These are phyloP conservation scores for Rhodocollybia butyracea DNA, from an alignment of 768 basidiomycete genomes.

Conservation along the genomic window DNA sequence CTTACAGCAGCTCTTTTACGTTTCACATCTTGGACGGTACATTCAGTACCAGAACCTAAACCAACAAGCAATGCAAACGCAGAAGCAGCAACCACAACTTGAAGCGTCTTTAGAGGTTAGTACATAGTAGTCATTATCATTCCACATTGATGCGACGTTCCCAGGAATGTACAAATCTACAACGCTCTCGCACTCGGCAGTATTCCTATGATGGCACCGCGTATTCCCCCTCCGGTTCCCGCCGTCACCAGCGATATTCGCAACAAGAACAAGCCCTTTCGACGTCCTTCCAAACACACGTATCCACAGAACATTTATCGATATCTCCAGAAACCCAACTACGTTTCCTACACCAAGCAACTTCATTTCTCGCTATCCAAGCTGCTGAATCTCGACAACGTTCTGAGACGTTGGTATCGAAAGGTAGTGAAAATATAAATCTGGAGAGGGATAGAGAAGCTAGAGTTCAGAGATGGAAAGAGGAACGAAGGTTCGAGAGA, in stretches of 20 bases:
- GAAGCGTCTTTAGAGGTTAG: too few relatives aligned
- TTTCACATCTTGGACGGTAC: too few relatives aligned
- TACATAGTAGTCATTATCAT: too few relatives aligned
- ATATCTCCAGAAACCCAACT: not conserved
- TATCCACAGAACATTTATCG: not conserved
- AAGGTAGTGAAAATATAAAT: not conserved
- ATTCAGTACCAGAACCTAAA: too few relatives aligned
- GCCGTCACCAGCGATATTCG: constrained; percentile 1
- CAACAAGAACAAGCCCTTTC: not conserved
- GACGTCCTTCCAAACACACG: not conserved
- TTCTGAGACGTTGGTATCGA: not conserved
- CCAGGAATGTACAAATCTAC: not conserved
- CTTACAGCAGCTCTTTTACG: too few relatives aligned
- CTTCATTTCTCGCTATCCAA: not conserved
- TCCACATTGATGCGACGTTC: not conserved
- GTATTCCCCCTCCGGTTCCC: not conserved
- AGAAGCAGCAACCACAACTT: too few relatives aligned
- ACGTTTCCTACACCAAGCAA: not conserved
- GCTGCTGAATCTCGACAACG: not conserved
- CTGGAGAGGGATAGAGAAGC: not conserved
- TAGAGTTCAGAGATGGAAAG: not conserved
- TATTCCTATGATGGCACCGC: not conserved
- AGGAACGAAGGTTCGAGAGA: not conserved
- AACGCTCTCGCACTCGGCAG: not conserved
- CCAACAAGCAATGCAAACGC: too few relatives aligned